Evolutionary conservation across 768 basidiomycete species (phyloP).

Genomic region (Grammothele lineata): DNA sequence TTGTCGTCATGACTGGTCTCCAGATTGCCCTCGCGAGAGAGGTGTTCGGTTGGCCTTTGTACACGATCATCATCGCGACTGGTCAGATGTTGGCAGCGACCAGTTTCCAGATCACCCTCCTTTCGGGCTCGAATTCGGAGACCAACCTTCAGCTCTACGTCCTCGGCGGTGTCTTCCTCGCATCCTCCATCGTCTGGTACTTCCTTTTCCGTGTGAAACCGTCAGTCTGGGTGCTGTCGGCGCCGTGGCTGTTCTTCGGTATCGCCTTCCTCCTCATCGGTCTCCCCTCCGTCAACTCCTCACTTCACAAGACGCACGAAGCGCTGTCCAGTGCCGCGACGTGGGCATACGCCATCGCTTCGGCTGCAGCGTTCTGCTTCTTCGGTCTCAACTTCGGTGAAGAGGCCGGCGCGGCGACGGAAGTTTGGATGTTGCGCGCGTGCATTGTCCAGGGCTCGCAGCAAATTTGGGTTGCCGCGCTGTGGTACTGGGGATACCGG

Average conservation of each 20-base stretch:
- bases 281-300: conserved; percentile 66
- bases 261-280: conserved; percentile 90
- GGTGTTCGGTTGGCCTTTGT: conserved; percentile 84
- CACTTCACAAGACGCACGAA: conserved; percentile 58
- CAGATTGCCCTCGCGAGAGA: conserved; percentile 83
- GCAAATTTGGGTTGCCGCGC: conserved; percentile 91
- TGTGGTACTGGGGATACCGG: conserved; percentile 94
- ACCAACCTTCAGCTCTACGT: conserved; percentile 82
- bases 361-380: conserved; percentile 90
- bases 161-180: conserved; percentile 84
- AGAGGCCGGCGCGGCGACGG: conserved; percentile 94
- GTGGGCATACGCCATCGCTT: conserved; percentile 89
- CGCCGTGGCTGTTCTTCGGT: conserved; percentile 90
- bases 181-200: conserved; percentile 86
- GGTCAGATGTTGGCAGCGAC: conserved; percentile 92
- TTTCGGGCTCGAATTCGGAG: conserved; percentile 84
- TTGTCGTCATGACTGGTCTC: conserved; percentile 74
- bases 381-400: conserved; percentile 97
- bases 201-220: conserved; percentile 84
- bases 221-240: conserved; percentile 79
- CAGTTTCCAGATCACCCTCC: conserved; percentile 91
- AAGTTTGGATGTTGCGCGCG: conserved; percentile 89
- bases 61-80: conserved; percentile 82
- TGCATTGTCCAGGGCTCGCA: conserved; percentile 94
- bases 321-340: conserved; percentile 74